A percentile compares a stretch with the other conserved stretches of the same genome.
phyloP scores from a whole-genome alignment of 1,139 yeast species.

The Pichia sp. region DNA sequence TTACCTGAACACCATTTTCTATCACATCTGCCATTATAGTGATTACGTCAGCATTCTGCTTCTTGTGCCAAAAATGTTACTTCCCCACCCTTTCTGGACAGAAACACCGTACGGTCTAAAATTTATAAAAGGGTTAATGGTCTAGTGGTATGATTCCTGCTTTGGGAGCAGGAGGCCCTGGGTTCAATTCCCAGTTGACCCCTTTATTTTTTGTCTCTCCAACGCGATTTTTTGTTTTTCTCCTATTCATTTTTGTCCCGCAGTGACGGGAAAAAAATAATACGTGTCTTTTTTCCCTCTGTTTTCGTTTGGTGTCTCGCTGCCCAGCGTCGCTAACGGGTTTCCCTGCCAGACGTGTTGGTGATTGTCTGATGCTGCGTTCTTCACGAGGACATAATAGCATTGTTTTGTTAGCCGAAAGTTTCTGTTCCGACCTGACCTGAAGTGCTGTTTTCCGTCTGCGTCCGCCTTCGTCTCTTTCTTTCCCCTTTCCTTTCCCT shows the following conservation, averaged over 20 bases:
- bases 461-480: neutral
- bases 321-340: neutral
- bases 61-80: neutral
- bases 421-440: neutral
- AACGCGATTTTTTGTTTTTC: neutral
- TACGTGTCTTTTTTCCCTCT: conserved; percentile 3
- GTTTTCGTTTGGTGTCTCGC: neutral
- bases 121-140: conserved; percentile 16
- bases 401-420: neutral
- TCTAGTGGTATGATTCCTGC: conserved; percentile 50
- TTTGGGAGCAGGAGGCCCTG: conserved; percentile 41
- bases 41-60: no score
- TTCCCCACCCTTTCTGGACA: neutral
- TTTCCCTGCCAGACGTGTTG: conserved; percentile 1
- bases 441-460: no score
- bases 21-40: no score
- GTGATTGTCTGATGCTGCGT: neutral
- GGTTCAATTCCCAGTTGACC: conserved; percentile 34
- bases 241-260: neutral
- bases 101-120: neutral
- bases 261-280: neutral
- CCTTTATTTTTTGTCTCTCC: conserved; percentile 15
- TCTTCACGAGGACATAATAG: neutral
- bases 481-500: neutral
- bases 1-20: no score